Evolutionary conservation across 805 yeast genomes (phyloP), one percentile per base, ranked within the genome.

Genomic region (Barnettozyma populi): DNA sequence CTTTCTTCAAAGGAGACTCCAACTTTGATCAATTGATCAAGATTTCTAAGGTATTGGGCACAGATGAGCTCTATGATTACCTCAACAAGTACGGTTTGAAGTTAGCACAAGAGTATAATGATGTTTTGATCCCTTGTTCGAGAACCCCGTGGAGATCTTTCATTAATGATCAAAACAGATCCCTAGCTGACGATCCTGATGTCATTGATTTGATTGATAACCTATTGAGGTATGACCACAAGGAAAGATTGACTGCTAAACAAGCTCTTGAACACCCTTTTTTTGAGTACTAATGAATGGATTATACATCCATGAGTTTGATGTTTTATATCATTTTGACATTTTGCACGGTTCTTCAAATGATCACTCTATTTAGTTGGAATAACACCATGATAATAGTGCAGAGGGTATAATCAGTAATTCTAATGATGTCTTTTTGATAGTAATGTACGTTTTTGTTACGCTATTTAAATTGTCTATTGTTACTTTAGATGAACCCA

Each of bases 1-100:
- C 97, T 7, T 86, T 90, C 56, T 90, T 90, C 73, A 85, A 88
- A 58, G 97, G 97, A 19, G 85, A 82, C 49, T 86, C 95, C 43
- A 90, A 90, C 65, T 84, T 86, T 38, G 97, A 90, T 66, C 97
- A 90, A 65, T 72, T 90, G 56, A 89, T 90, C 43, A 92, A 90
- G 64, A 90, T 90, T 54, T 90, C 87, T 5, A 78, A 89, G 55
- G 90, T 90, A 1, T 69, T 90, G 57, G 97, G 97, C 2, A 86
- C 96, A 1, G 90, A 86, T 46, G 88, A 83, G 50, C 73, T 90
- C 50, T 76, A 78, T 65, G 70, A 70, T 36, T 90, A 90, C 63
- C 69, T 86, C 57, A 64, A 71, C 32, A 89, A 84, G 65, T 90
- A 90, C 63, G 79, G 83, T 29, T 70, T 90, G 47, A 75, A 74